Evolutionary conservation across 352 stramenopile species (phyloP), one percentile per base, ranked within the genome.

Genomic region (Phytophthora litchii): DNA sequence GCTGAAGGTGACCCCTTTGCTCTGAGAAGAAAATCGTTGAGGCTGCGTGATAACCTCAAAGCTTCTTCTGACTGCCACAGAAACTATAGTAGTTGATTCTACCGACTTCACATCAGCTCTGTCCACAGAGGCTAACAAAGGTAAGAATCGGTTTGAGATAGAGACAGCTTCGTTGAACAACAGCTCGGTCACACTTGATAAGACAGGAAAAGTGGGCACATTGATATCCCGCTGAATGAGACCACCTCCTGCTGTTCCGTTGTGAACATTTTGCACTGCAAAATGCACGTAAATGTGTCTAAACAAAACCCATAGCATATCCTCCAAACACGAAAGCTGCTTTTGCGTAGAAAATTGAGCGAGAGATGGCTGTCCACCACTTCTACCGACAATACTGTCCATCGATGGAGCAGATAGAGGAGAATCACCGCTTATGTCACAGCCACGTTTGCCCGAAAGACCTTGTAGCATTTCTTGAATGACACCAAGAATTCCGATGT

Each of bases 41-140:
- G 88, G 84, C 2, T 49, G 35, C 4, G 58, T 54, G 20, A 97
- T 85, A 8, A 96, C 57, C 57, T 97, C 91, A 58, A 83, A 89
- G 29, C 82, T 91, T 41, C 82, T 51, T 38, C 80, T 54, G 17
- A 80, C 54, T 5, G 55, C 52, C 13, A 47, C 50, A 29, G 54
- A 41, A 0, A 31, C 37, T 10, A 37, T 7, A 38, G 43, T 8
- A 37, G 16, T 16, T 5, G 32, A 12, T 43, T 50, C 54, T 19
- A 17, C 13, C 5, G 12, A 7, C 0, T 54, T 61, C 3, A 38
- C 13, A 16, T 14, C 13, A 9, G 14, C 23, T 13, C 17, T 20
- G 23, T 48, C 37, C 29, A 35, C 4, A 25, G 20, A 31, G 14
- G 16, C 35, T 35, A n/a, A 13, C 19, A 54, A 17, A 3, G 55